Conservation (phyloP, 108 stramenopile genomes). For the Mayamaea pseudoterrestris region DNA sequence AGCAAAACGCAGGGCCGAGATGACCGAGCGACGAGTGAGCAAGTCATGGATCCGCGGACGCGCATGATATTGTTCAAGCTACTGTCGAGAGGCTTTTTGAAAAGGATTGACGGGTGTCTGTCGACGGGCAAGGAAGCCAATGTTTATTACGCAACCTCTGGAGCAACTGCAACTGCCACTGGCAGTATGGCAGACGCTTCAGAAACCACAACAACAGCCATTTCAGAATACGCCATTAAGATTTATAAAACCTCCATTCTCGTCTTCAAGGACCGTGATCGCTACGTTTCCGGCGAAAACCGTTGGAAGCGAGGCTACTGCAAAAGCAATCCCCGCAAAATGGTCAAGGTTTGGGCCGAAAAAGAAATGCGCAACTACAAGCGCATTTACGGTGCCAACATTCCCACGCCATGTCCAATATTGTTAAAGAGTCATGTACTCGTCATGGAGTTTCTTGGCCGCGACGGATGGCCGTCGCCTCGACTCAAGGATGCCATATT, state of each 20-base stretch:
- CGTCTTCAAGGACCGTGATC: constrained; percentile 97
- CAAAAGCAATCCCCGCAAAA: constrained; percentile 96
- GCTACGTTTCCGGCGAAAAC: constrained; percentile 97
- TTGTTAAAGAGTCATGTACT: constrained; percentile 90
- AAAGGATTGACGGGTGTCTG: constrained; percentile 91
- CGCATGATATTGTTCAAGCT: constrained; percentile 93
- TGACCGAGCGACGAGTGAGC: constrained; percentile 92
- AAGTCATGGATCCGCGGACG: constrained; percentile 93
- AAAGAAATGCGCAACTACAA: constrained; percentile 97
- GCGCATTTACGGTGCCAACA: constrained; percentile 73
- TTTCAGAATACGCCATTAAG: constrained; percentile 92
- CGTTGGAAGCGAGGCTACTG: constrained; percentile 97
- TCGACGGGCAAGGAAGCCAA: constrained; percentile 99
- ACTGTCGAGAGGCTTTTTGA: constrained; percentile 82
- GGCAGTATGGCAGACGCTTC: not conserved
- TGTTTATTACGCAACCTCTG: constrained; percentile 94
- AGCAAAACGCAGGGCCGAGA: constrained; percentile 87
- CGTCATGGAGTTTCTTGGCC: constrained; percentile 97
- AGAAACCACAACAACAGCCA: constrained; percentile 1
- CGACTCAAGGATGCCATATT: constrained; percentile 85
- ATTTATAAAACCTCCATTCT: constrained; percentile 98
- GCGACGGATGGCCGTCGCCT: constrained; percentile 91
- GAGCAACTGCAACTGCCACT: constrained; percentile 4
- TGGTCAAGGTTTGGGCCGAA: constrained; percentile 99
- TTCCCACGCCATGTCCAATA: constrained; percentile 82